Base-by-base conservation (phyloP, 1,139 yeast genomes). In the Arxiozyma bovina region DNA sequence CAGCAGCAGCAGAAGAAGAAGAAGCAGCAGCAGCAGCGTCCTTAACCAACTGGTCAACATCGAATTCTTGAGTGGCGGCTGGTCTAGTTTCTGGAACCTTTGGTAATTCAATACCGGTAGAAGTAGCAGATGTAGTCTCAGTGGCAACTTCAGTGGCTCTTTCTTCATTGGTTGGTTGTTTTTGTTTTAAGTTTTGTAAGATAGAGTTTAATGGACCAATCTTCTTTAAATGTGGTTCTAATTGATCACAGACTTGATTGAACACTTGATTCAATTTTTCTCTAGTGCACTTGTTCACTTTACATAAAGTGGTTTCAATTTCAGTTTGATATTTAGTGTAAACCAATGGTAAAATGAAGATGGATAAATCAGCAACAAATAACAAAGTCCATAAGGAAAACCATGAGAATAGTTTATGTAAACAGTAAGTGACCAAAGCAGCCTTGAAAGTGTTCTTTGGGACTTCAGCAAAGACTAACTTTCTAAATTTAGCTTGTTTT, bases 321-420 rank as follows among this genome's bases (percentile, higher is more conserved):
- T 87, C 86, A 66, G 77, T 77, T 77, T 89, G 84, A 79, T 87
- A 83, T 62, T 77, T 78, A 62, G 79, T 73, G 76, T 91, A 93
- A 60, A 87, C 66, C 41, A 80, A 81, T 57, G 99, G 98, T 52
- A 81, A 73, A 50, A 94, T 74, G 78, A 93, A 93, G 22, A 87
- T 78, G 42, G 77, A 70, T 53, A 88, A 72, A 54, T 86, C 81
- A 48, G 80, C 71, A 52, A 79, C 66, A 61, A 86, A 74, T 46
- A 82, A 66, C 64, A 91, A 73, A 44, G 85, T 76, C 79, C 85
- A 87, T 57, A 91, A 71, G 25, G 96, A 81, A 69, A 91, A 76
- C 80, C 83, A 77, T 45, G 88, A 82, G 61, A 96, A 87, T 65
- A 91, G 74, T 71, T 83, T 79, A 77, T 82, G 88, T 59, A 83